Conservation (phyloP, 306 rosid species). For the Citrullus mucosospermus region DNA sequence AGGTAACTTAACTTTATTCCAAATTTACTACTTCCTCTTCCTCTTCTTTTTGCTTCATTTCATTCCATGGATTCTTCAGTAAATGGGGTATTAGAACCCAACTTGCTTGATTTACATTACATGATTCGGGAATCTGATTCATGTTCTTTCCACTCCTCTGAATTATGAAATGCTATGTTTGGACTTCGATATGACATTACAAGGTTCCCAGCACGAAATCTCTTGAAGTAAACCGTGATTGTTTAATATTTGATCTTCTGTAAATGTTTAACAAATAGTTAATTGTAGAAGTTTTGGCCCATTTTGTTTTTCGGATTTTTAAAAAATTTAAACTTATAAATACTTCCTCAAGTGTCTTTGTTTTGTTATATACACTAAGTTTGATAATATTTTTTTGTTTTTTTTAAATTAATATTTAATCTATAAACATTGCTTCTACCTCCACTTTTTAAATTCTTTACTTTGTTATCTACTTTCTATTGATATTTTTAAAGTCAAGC, state of each 20-base stretch:
- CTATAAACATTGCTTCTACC: too few relatives aligned
- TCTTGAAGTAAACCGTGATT: not conserved
- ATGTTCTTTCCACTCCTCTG: not conserved
- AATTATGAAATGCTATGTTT: not conserved
- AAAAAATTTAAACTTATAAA: too few relatives aligned
- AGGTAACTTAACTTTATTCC: constrained; percentile 20
- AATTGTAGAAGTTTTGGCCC: not conserved
- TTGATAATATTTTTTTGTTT: too few relatives aligned
- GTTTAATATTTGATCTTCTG: not conserved
- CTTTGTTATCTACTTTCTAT: too few relatives aligned
- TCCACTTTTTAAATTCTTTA: too few relatives aligned
- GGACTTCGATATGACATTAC: not conserved
- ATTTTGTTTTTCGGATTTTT: too few relatives aligned
- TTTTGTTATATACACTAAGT: too few relatives aligned
- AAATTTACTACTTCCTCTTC: not conserved
- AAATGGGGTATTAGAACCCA: not conserved
- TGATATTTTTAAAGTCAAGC: too few relatives aligned
- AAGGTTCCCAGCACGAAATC: too few relatives aligned
- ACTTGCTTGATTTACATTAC: not conserved
- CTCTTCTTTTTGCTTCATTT: not conserved
- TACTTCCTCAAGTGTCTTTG: not conserved
- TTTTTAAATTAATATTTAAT: too few relatives aligned
- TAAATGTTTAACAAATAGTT: not conserved
- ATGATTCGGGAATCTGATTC: not conserved
- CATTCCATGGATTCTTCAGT: not conserved